Percentiles rank a stretch among this genome's conserved stretches.
Conservation (phyloP, 768 basidiomycete genomes). For the Hysterangium stoloniferum region DNA sequence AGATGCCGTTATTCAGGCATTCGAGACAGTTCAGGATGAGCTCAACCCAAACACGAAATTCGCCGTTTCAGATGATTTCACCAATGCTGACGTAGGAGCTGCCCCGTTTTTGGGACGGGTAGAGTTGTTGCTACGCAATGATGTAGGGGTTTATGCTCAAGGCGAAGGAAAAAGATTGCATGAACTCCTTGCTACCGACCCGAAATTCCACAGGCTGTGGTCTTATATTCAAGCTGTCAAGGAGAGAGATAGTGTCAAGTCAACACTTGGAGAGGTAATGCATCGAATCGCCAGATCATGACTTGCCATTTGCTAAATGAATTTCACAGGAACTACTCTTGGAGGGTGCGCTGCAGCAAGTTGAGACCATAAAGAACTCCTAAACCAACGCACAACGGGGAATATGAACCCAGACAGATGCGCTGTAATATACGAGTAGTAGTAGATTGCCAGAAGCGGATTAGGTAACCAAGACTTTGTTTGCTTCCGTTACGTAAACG, state of each 20-base stretch:
- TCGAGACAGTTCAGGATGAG: slow-evolving; percentile 42
- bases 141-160: slow-evolving; percentile 41
- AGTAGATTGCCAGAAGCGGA: neutral
- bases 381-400: neutral
- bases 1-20: slow-evolving; percentile 32
- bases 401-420: neutral
- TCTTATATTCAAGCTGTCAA: slow-evolving; percentile 42
- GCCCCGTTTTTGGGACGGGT: slow-evolving; percentile 54
- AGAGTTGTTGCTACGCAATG: slow-evolving; percentile 37
- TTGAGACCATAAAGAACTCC: neutral
- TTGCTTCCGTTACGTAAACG: slow-evolving; percentile 1
- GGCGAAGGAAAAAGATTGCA: slow-evolving; percentile 41
- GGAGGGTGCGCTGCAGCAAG: neutral
- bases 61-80: slow-evolving; percentile 38
- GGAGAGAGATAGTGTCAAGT: slow-evolving; percentile 44
- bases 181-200: slow-evolving; percentile 32
- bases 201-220: slow-evolving; percentile 43
- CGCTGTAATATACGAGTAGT: neutral
- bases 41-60: slow-evolving; percentile 39
- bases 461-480: neutral
- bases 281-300: too few species aligned
- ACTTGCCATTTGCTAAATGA: neutral
- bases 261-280: slow-evolving; percentile 45
- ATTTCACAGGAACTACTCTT: neutral
- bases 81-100: slow-evolving; percentile 56